Base-by-base conservation (phyloP, 768 basidiomycete species). In the Lepiota brunneoincarnata region DNA sequence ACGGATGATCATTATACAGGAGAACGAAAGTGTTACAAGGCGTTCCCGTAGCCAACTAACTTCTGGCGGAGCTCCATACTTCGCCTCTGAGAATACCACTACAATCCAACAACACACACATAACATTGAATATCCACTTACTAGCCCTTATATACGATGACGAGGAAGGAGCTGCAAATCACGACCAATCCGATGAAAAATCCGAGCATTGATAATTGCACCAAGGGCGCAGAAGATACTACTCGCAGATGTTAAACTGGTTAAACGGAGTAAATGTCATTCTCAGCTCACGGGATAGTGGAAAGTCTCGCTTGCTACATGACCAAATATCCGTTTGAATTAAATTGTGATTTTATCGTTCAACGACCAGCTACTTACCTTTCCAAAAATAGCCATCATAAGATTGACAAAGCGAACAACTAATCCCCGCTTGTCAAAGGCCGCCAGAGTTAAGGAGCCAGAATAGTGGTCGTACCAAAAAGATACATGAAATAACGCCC, bases 131-230 rank as follows among this genome's bases (percentile, higher is more conserved):
- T n/a, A n/a, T n/a, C n/a, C n/a, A n/a, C n/a, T n/a, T n/a, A n/a
- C n/a, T n/a, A n/a, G n/a, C n/a, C n/a, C n/a, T n/a, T n/a, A n/a
- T n/a, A n/a, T n/a, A n/a, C n/a, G n/a, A n/a, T n/a, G n/a, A n/a
- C 7, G 7, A 31, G 4, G 31, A 1, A 31, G 7, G 31, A 31
- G 31, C 7, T 9, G 31, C 31, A 44, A 44, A 21, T 43, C 42
- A 24, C 51, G 28, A 36, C 51, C 42, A n/a, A 52, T 52, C 14
- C 51, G n/a, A 3, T 52, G 51, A 21, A 52, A 52, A 9, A 52
- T 42, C 15, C 51, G 41, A 23, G 34, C 28, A n/a, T 44, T 52
- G 42, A 52, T 44, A n/a, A 52, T 43, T 2, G 36, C 41, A 43
- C 20, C 23, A 12, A 52, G 42, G 9, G 51, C 51, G 14, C 28